Evolutionary conservation across 495 filamentous ascomycete species (phyloP).

Genomic region (Penicillium lividum): DNA sequence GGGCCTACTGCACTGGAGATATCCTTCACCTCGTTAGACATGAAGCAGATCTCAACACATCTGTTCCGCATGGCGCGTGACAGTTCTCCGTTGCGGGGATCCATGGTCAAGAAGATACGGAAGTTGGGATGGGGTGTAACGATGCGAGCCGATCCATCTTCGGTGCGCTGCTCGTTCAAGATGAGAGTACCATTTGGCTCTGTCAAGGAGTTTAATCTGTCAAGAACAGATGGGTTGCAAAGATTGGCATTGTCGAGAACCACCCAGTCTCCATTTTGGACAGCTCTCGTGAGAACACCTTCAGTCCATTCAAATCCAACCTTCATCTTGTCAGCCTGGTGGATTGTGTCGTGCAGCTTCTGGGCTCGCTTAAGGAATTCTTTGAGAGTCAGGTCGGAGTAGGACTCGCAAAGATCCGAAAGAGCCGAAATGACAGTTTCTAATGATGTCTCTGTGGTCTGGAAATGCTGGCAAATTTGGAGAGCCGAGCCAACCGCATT

Average conservation of each 20-base stretch:
- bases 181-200: conserved; percentile 86
- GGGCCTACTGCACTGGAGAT: conserved; percentile 26
- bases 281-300: conserved; percentile 82
- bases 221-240: conserved; percentile 91
- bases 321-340: conserved; percentile 54
- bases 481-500: conserved; percentile 32
- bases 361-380: conserved; percentile 36
- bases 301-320: conserved; percentile 97
- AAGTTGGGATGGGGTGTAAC: conserved; percentile 85
- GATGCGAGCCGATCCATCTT: conserved; percentile 77
- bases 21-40: conserved; percentile 32
- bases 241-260: conserved; percentile 96
- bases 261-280: conserved; percentile 87
- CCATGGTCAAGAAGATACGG: conserved; percentile 91
- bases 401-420: conserved; percentile 31
- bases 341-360: conserved; percentile 42
- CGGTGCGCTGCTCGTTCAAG: conserved; percentile 86
- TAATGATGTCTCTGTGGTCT: conserved; percentile 33
- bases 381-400: conserved; percentile 33
- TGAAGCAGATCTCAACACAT: conserved; percentile 83
- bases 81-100: conserved; percentile 88
- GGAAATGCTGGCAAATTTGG: conserved; percentile 37
- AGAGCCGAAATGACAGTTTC: conserved; percentile 38
- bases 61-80: conserved; percentile 97
- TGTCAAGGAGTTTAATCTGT: conserved; percentile 90